Evolutionary conservation across 768 basidiomycete genomes (phyloP), one percentile per base, ranked within the genome.

Genomic region (Suillus subaureus): DNA sequence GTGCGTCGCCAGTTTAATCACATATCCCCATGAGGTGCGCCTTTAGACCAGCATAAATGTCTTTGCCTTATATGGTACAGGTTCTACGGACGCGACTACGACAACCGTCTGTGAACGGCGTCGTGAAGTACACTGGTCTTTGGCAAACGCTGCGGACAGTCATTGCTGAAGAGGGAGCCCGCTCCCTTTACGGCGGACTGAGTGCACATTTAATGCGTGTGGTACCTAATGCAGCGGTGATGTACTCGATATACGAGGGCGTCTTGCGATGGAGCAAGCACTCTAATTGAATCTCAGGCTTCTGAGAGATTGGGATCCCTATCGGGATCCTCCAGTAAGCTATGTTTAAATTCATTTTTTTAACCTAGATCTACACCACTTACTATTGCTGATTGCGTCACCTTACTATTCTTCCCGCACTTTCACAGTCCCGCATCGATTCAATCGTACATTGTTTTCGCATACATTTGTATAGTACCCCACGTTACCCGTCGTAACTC

Each of bases 191-290:
- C 71, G 91, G 94, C 13, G 97, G 97, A 12, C 85, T 99, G 63
- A 91, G 90, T 62, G 96, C 97, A 0, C 97, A 99, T 75, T 83
- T 99, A 64, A 91, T 99, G 87, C 90, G 97, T 60, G 96, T 98
- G 64, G 93, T 99, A 4, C 97, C 97, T 8, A 99, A 99, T 70
- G 97, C 97, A 0, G 92, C 91, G 1, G 93, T 96, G 69, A 98
- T 99, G 97, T 99, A 91, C 79, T 89, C 89, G 67, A 95, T 97
- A 73, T 98, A 98, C 73, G 96, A 99, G 76, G 88, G 90, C 31
- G 81, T 89, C 37, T 80, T 96, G 37, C 82, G 88, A 47, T 93
- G 88, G 88, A 80, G 72, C 68, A 61, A 67, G 21, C 23, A 60
- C 28, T 35, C 35, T 12, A 55, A 60, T 47, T 61, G 26, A 63